These are phyloP conservation scores for Leccinum olivaceopallidum DNA, from an alignment of 768 basidiomycete genomes.

Conservation along the genomic window DNA sequence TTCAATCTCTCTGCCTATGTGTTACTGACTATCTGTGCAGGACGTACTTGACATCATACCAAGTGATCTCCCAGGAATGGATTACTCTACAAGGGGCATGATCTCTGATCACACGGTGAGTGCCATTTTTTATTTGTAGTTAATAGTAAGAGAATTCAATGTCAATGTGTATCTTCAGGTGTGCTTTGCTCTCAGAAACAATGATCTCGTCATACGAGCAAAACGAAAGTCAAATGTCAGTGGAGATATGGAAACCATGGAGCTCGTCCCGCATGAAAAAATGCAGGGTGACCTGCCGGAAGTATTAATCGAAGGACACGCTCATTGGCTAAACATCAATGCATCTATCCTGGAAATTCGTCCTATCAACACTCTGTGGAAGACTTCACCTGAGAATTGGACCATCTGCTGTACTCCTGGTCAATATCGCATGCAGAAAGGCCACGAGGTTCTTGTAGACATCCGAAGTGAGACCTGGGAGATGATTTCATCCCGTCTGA, in stretches of 20 bases:
- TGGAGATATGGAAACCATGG: constrained; percentile 5
- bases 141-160: not conserved
- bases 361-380: constrained; percentile 21
- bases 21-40: constrained; percentile 13
- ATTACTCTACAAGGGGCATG: constrained; percentile 22
- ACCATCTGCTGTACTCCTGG: constrained; percentile 9
- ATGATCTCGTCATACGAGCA: constrained; percentile 23
- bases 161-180: constrained; percentile 12
- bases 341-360: constrained; percentile 26
- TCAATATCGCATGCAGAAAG: not conserved
- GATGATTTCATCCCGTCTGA: constrained; percentile 20
- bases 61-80: constrained; percentile 27
- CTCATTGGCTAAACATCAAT: constrained; percentile 31
- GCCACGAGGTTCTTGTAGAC: constrained; percentile 19
- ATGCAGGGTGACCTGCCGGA: constrained; percentile 25
- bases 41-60: constrained; percentile 25
- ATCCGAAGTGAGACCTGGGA: constrained; percentile 25
- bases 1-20: too few relatives aligned
- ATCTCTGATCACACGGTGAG: constrained; percentile 23
- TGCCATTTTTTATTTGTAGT: not conserved
- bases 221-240: not conserved
- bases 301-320: constrained; percentile 15
- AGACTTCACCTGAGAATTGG: constrained; percentile 23
- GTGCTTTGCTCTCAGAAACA: constrained; percentile 21
- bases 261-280: constrained; percentile 24